Base-by-base conservation (phyloP, 1,284 basidiomycete genomes). In the Cystobasidium slooffiae region DNA sequence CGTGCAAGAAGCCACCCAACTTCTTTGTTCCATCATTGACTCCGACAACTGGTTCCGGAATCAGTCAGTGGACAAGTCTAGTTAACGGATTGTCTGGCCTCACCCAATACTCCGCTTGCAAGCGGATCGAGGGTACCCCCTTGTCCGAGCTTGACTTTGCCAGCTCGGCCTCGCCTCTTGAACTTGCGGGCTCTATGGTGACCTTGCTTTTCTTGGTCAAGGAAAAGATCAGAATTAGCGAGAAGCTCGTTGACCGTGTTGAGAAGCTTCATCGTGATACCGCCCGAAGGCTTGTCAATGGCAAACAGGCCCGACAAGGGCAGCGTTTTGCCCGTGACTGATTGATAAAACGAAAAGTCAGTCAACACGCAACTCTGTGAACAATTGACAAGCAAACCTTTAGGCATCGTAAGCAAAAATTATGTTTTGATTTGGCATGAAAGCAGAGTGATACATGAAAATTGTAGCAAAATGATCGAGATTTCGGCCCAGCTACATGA, bases 91-190 rank as follows among this genome's bases (percentile, higher is more conserved):
- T 1, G 9, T n/a, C 7, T n/a, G 18, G 44, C 77, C 83, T 76
- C 81, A 91, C 91, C 91, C 76, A 93, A 84, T 22, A 96, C 93
- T 59, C 94, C 94, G 81, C 94, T 91, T n/a, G 97, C 97, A 20
- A 99, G 86, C 12, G 97, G 97, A 84, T 99, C 97, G 58, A 99
- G 85, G 3, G 97, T 99, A 18, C 94, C 94, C 58, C 93, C 93
- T 83, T 95, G 93, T 0, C 94, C 94, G 59, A 95, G 87, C 83
- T 96, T 96, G 66, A 93, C 82, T 62, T 75, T 65, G 49, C 75
- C 76, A 14, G 73, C 43, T 59, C 74, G 49, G 41, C 47, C 68
- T 58, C 76, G 67, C 52, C 43, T 59, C 59, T 72, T 72, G 68
- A 53, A 37, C 72, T 76, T 76, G 12, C 76, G 74, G 8, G 77